phyloP scores from a whole-genome alignment of 2,329 filamentous ascomycete species.

The Trichoderma brevicompactum region DNA sequence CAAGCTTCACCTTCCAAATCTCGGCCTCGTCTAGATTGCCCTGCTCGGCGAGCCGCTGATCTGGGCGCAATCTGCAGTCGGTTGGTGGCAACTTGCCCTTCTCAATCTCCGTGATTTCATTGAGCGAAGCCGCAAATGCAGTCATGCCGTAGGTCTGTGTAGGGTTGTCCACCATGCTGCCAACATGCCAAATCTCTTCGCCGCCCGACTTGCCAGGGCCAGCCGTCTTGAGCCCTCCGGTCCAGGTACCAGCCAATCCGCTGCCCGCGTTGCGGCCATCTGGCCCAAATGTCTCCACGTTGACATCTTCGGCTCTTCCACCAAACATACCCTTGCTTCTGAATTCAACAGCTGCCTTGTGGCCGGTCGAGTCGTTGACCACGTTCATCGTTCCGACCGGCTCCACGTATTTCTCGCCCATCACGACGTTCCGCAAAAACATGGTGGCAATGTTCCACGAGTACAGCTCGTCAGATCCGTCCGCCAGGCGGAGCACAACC shows the following conservation, averaged over 20 bases:
- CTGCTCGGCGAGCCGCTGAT: conserved; percentile 83
- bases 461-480: conserved; percentile 78
- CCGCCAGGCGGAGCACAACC: conserved; percentile 67
- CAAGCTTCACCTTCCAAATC: conserved; percentile 77
- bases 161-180: conserved; percentile 77
- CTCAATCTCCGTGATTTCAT: conserved; percentile 85
- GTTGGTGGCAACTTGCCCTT: conserved; percentile 74
- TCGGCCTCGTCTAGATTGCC: conserved; percentile 85
- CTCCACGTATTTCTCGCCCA: conserved; percentile 97
- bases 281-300: conserved; percentile 71
- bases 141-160: conserved; percentile 86
- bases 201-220: conserved; percentile 64
- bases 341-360: conserved; percentile 86
- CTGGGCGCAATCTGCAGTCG: conserved; percentile 81
- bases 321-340: conserved; percentile 97
- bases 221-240: conserved; percentile 68
- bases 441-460: conserved; percentile 87
- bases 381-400: conserved; percentile 90
- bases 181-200: conserved; percentile 77
- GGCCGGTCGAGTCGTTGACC: conserved; percentile 79
- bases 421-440: conserved; percentile 94
- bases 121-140: conserved; percentile 80
- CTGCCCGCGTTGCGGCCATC: conserved; percentile 68
- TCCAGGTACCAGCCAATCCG: conserved; percentile 84
- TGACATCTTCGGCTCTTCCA: conserved; percentile 87